Conservation (phyloP, 2,329 filamentous ascomycete genomes). For the Bipolaris victoriae region DNA sequence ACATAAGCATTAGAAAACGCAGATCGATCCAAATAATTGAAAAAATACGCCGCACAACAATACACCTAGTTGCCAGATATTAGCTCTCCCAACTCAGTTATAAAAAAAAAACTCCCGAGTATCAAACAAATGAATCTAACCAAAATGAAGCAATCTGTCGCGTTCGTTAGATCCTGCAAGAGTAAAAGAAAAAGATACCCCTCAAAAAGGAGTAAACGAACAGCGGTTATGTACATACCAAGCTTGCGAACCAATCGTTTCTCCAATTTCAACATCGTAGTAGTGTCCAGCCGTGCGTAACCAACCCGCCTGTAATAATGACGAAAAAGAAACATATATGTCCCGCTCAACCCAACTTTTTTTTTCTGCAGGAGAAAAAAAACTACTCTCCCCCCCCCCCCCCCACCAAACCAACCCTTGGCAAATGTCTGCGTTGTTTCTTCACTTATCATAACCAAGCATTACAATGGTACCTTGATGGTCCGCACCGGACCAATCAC, state of each 20-base stretch:
- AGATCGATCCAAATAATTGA: constrained; percentile 38
- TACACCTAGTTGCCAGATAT: constrained; percentile 19
- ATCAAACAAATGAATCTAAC: not conserved
- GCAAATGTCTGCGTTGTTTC: not conserved
- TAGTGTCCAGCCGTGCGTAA: constrained; percentile 6
- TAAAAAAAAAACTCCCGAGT: too few species aligned
- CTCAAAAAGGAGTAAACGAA: too few species aligned
- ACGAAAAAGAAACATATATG: not conserved
- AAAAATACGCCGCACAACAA: constrained; percentile 42
- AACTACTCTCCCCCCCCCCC: too few species aligned
- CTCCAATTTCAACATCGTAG: constrained; percentile 25
- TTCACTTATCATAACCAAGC: not conserved
- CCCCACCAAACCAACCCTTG: not conserved
- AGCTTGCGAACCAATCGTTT: constrained; percentile 37
- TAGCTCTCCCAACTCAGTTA: not conserved
- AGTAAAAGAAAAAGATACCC: too few species aligned
- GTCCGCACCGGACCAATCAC: constrained; percentile 27
- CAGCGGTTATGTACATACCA: constrained; percentile 6
- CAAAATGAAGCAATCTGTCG: constrained; percentile 34
- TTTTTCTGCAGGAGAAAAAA: not conserved
- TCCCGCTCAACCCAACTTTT: not conserved
- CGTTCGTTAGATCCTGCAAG: not conserved
- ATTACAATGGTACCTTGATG: constrained; percentile 25
- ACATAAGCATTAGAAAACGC: constrained; percentile 43
- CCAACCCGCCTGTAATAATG: not conserved